Base-by-base conservation (phyloP, 2,329 filamentous ascomycete species). In the Claviceps pusilla region DNA sequence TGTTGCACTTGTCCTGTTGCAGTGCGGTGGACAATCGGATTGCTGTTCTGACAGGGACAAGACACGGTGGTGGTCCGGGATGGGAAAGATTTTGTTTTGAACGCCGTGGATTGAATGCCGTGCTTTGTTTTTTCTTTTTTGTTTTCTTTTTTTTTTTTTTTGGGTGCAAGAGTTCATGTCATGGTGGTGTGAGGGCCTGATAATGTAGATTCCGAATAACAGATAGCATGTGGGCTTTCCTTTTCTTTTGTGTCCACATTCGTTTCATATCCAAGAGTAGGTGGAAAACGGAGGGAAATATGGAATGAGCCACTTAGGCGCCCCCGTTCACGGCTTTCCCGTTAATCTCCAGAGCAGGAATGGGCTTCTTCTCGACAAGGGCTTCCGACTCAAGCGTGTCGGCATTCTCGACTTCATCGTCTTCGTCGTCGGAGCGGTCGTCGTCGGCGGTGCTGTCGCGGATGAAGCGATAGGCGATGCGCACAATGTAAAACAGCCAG, bases 401-500 rank as follows among this genome's bases (percentile, higher is more conserved):
- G 35, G 35, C 35, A 37, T 3, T 37, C 35, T 75, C 52, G 24
- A 45, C 9, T 14, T 42, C 79, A 7, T 83, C 81, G 49, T 85
- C 83, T 61, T 85, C 80, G 24, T 69, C 73, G 50, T 87, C 84
- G 57, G 84, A 88, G 57, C 86, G 77, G 57, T 89, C 86, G 63
- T 90, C 87, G 51, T 82, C 78, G 39, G 76, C 77, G 24, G 76
- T 73, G 52, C 78, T 77, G 61, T 77, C 77, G 46, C 78, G 73
- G 19, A 86, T 71, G 60, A 87, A 86, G 56, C 86, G 77, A 62
- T 83, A 87, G 49, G 84, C 83, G 59, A 90, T 88, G 59, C 86
- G 77, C 56, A 86, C 66, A 62, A 91, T 89, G 68, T 84, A 81
- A 69, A 83, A 87, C 56, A 89, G 78, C 87, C 87, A 91, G 71